Evolutionary conservation across 2,329 filamentous ascomycete species (phyloP).

Genomic region (Aureobasidium sp.): DNA sequence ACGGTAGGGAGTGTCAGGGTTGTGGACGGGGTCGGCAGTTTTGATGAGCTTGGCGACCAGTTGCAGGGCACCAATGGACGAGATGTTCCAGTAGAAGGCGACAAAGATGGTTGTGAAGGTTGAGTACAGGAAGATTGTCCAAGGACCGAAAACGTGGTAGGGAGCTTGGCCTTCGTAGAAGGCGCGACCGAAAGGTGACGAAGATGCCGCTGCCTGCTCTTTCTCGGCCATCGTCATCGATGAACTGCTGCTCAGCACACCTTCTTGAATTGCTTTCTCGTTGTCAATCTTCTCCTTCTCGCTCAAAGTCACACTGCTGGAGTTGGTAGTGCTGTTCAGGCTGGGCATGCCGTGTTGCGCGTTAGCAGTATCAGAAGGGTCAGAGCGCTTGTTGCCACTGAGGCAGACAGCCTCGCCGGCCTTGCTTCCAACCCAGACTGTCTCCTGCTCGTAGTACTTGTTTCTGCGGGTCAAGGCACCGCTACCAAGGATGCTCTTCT

Average conservation of each 20-base stretch:
- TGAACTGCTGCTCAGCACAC: conserved; percentile 9
- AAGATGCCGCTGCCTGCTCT: conserved; percentile 12
- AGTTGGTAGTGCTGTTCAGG: conserved; percentile 4
- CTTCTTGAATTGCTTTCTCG: not conserved
- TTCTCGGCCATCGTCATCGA: conserved; percentile 8
- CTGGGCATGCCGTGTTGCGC: not conserved
- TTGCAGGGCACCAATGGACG: conserved; percentile 42
- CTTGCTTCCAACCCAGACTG: conserved; percentile 47
- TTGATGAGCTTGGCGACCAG: conserved; percentile 31
- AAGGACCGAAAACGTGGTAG: conserved; percentile 43
- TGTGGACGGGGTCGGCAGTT: conserved; percentile 15
- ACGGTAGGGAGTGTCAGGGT: conserved; percentile 16
- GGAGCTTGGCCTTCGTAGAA: conserved; percentile 46
- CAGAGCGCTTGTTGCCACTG: conserved; percentile 16
- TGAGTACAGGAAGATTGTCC: conserved; percentile 45
- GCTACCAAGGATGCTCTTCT: conserved; percentile 45
- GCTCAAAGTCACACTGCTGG: conserved; percentile 3
- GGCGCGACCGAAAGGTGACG: conserved; percentile 47
- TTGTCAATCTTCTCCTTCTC: not conserved
- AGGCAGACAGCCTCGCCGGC: conserved; percentile 44
- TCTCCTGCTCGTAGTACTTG: conserved; percentile 37
- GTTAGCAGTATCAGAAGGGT: not conserved
- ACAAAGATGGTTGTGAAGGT: conserved; percentile 39
- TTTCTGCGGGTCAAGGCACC: conserved; percentile 44
- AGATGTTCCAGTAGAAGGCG: conserved; percentile 45